Conservation (phyloP, 2,329 filamentous ascomycete genomes). For the Eurotiales sp. region DNA sequence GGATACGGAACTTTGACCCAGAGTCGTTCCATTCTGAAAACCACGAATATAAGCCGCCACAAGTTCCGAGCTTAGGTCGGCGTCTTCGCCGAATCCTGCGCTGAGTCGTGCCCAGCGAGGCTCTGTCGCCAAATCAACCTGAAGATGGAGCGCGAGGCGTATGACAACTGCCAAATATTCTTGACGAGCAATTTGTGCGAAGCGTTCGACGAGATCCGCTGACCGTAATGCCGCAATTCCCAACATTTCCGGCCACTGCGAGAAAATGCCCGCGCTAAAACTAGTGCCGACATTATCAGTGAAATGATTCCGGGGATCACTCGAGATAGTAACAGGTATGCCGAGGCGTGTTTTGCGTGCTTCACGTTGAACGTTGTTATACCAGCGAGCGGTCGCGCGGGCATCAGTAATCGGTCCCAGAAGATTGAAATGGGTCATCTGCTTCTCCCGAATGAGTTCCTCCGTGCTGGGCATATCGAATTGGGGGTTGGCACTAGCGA, state of each 20-base stretch:
- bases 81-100: conserved; percentile 48
- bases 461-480: background rate
- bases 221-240: conserved; percentile 50
- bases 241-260: conserved; percentile 51
- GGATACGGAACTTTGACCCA: background rate
- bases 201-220: conserved; percentile 41
- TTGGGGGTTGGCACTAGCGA: background rate
- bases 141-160: conserved; percentile 47
- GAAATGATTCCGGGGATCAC: background rate
- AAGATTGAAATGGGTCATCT: background rate
- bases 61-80: background rate
- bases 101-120: conserved; percentile 49
- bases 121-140: conserved; percentile 51
- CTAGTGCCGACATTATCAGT: conserved; percentile 33
- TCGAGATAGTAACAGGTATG: background rate
- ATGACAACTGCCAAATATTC: conserved; percentile 44
- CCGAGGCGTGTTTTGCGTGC: background rate
- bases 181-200: conserved; percentile 49
- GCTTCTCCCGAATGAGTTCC: background rate
- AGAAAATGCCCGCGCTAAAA: conserved; percentile 43
- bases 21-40: background rate
- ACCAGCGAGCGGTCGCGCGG: background rate
- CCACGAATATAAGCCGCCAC: background rate
- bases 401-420: background rate
- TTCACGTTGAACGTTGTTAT: background rate